A percentile compares a stretch with the other conserved stretches of the same genome.
Evolutionary conservation across 805 yeast species (phyloP).

Genomic region (Metschnikowia orientalis): DNA sequence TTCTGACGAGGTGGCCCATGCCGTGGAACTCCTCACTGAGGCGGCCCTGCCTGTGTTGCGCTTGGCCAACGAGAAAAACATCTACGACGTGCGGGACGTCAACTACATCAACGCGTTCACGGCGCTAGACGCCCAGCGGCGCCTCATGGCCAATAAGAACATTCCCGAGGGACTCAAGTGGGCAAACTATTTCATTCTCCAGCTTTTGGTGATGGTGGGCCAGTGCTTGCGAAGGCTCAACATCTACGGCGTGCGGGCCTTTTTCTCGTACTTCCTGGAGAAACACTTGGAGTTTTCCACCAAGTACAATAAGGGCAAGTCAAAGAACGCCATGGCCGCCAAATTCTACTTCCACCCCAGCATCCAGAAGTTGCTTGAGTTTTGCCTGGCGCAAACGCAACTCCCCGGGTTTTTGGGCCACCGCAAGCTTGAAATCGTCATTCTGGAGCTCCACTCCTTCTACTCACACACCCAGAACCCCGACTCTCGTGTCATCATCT

Average conservation of each 20-base stretch:
- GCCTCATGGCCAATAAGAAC: slow-evolving; percentile 47
- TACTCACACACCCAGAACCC: slow-evolving; percentile 38
- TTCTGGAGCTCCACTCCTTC: slow-evolving; percentile 55
- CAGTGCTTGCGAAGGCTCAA: slow-evolving; percentile 64
- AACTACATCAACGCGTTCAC: slow-evolving; percentile 62
- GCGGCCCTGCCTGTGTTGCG: slow-evolving; percentile 66
- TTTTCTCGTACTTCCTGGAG: slow-evolving; percentile 60
- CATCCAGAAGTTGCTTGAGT: slow-evolving; percentile 40
- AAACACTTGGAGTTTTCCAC: slow-evolving; percentile 56
- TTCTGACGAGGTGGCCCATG: slow-evolving; percentile 51
- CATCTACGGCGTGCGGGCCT: slow-evolving; percentile 78
- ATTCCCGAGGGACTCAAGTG: slow-evolving; percentile 70
- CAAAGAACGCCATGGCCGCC: slow-evolving; percentile 60
- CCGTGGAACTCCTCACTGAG: slow-evolving; percentile 50
- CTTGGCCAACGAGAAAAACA: slow-evolving; percentile 58
- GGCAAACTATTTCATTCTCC: slow-evolving; percentile 60
- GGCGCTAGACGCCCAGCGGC: slow-evolving; percentile 65
- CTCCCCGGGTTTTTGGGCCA: slow-evolving; percentile 51
- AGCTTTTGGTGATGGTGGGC: slow-evolving; percentile 65
- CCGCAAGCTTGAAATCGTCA: slow-evolving; percentile 61
- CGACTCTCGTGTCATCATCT: slow-evolving; percentile 75
- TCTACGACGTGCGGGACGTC: slow-evolving; percentile 66
- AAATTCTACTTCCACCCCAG: slow-evolving; percentile 53
- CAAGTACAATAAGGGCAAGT: slow-evolving; percentile 52
- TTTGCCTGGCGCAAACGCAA: slow-evolving; percentile 41